A percentile compares a stretch with the other conserved stretches of the same genome.
Conservation (phyloP, 192 early-diverging fungal genomes). For the Podila clonocystis region DNA sequence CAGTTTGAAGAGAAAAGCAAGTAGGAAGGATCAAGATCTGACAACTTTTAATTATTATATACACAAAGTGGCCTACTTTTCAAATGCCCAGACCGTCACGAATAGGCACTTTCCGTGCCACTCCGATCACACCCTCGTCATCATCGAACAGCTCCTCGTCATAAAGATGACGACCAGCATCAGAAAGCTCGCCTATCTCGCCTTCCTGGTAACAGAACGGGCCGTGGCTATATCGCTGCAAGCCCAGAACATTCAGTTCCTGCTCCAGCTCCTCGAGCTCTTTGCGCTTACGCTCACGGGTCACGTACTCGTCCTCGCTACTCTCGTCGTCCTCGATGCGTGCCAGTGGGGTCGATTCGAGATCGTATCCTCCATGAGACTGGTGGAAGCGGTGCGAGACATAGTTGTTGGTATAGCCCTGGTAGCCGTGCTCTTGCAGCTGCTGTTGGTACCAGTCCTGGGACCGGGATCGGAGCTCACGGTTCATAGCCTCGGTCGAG, state of each 20-base stretch:
- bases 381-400: not conserved
- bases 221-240: slow-evolving; percentile 2
- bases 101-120: slow-evolving; percentile 2
- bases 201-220: not conserved
- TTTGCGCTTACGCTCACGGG: not conserved
- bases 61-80: not conserved
- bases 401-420: not conserved
- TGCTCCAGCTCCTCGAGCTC: slow-evolving; percentile 21
- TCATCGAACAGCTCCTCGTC: not conserved
- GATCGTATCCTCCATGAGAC: not conserved
- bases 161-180: not conserved
- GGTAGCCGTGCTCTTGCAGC: not conserved
- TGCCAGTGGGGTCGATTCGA: not conserved
- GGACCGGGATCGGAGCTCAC: not conserved
- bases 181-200: slow-evolving; percentile 12
- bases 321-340: slow-evolving; percentile 8
- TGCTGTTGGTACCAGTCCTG: slow-evolving; percentile 1
- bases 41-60: not conserved
- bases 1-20: no score
- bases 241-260: slow-evolving; percentile 10
- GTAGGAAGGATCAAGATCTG: no score
- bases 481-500: not conserved
- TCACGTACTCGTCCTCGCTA: not conserved
- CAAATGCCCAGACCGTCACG: not conserved
- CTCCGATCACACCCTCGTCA: not conserved